Evolutionary conservation across 768 basidiomycete species (phyloP).

Genomic region (Mycena chlorophos): DNA sequence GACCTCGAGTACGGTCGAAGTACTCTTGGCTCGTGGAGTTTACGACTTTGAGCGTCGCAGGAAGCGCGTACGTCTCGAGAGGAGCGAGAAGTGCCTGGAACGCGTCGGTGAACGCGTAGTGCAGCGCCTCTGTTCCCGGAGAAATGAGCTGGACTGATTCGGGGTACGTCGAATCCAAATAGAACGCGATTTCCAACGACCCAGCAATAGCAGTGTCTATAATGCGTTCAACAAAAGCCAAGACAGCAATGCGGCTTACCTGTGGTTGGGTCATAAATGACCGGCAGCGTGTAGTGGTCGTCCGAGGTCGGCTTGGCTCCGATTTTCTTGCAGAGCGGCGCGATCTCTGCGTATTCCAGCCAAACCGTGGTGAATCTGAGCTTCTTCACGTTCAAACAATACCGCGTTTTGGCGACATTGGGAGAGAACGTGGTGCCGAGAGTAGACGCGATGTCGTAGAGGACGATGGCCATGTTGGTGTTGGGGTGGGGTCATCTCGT

Average conservation of each 20-base stretch:
- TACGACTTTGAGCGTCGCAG: conserved; percentile 28
- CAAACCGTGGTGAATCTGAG: no score
- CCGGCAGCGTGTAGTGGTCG: conserved; percentile 47
- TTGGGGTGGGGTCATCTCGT: no score
- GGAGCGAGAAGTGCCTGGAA: conserved; percentile 18
- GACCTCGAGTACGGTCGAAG: conserved; percentile 40
- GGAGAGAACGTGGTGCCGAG: no score
- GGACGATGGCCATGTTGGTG: no score
- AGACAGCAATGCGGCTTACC: background rate
- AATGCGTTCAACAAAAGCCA: background rate
- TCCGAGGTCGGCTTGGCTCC: conserved; percentile 40
- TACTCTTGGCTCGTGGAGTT: conserved; percentile 36
- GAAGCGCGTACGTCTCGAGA: conserved; percentile 23
- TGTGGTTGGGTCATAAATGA: conserved; percentile 49
- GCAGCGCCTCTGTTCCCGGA: conserved; percentile 36
- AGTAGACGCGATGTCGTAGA: no score
- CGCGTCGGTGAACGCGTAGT: conserved; percentile 30
- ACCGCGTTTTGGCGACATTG: no score
- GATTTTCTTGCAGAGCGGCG: conserved; percentile 31
- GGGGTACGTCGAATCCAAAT: conserved; percentile 53
- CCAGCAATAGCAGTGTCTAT: conserved; percentile 36
- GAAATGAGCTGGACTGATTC: conserved; percentile 38
- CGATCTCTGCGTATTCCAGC: no score
- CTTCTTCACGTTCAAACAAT: no score
- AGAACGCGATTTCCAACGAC: conserved; percentile 47